A percentile compares a stretch with the other conserved stretches of the same genome.
Evolutionary conservation across 1,139 yeast species (phyloP).

Genomic region (Sugiyamaella neomexicana): DNA sequence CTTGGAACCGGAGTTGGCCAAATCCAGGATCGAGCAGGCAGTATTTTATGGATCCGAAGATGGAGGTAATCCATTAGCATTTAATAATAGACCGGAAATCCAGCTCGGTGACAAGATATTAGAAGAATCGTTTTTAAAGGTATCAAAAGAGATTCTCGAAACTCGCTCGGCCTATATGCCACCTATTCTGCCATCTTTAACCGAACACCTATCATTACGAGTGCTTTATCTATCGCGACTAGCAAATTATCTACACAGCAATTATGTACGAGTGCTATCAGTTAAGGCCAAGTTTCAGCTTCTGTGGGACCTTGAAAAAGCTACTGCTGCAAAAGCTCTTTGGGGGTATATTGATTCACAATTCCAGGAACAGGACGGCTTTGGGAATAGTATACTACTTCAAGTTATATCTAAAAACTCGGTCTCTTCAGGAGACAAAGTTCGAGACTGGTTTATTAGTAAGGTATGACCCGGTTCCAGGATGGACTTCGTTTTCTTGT

Average conservation of each 20-base stretch:
- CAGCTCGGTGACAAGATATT: slow-evolving; percentile 43
- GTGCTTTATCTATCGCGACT: slow-evolving; percentile 46
- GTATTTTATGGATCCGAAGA: slow-evolving; percentile 55
- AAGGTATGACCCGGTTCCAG: slow-evolving; percentile 25
- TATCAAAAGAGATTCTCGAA: slow-evolving; percentile 56
- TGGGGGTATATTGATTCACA: slow-evolving; percentile 43
- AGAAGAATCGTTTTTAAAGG: slow-evolving; percentile 50
- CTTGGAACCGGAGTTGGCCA: slow-evolving; percentile 47
- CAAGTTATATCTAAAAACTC: slow-evolving; percentile 2
- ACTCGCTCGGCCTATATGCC: slow-evolving; percentile 52
- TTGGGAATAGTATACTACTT: background rate
- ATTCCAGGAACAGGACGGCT: slow-evolving; percentile 5
- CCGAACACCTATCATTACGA: slow-evolving; percentile 48
- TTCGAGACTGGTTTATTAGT: slow-evolving; percentile 34
- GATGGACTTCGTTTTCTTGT: background rate
- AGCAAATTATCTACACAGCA: slow-evolving; percentile 48
- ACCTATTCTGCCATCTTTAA: slow-evolving; percentile 46
- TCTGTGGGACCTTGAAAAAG: slow-evolving; percentile 56
- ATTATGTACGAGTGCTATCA: slow-evolving; percentile 47
- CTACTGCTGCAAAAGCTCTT: slow-evolving; percentile 53
- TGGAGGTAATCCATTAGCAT: slow-evolving; percentile 53
- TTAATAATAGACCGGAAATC: slow-evolving; percentile 48
- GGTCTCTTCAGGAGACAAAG: slow-evolving; percentile 23
- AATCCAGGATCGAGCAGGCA: slow-evolving; percentile 80
- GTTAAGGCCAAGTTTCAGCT: slow-evolving; percentile 42